A percentile compares a stretch with the other conserved stretches of the same genome.
Evolutionary conservation across 345 rosid genomes (phyloP).

Genomic region (Dovyalis caffra): DNA sequence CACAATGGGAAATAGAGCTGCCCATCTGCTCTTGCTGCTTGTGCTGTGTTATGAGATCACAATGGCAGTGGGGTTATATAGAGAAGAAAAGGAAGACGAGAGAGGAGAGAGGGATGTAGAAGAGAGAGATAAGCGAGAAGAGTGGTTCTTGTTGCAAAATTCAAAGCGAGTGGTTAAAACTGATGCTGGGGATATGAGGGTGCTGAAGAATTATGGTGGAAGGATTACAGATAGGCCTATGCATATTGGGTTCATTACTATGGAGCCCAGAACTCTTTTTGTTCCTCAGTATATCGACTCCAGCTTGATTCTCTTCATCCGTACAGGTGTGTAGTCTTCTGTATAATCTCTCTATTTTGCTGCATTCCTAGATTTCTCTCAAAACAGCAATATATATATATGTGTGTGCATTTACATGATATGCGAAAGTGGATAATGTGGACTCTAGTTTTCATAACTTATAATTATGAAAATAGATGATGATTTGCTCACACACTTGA

Average conservation of each 20-base stretch:
- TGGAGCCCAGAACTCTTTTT: conserved; percentile 80
- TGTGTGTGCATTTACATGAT: neutral
- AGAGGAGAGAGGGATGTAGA: neutral
- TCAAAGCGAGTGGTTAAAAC: conserved; percentile 58
- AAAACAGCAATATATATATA: neutral
- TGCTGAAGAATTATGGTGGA: conserved; percentile 45
- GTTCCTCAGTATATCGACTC: conserved; percentile 85
- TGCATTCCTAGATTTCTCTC: neutral
- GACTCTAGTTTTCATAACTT: no score
- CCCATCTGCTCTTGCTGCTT: conserved; percentile 31
- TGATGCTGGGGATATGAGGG: conserved; percentile 75
- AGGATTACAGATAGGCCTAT: conserved; percentile 48
- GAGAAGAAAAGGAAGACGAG: conserved; percentile 9
- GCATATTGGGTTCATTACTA: conserved; percentile 79
- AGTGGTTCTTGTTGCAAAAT: conserved; percentile 54
- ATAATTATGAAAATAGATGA: no score
- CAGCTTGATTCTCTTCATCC: conserved; percentile 64
- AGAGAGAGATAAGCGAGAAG: conserved; percentile 14
- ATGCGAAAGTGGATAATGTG: neutral
- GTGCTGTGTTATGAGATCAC: conserved; percentile 36
- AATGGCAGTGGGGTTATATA: conserved; percentile 24
- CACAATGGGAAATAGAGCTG: conserved; percentile 27
- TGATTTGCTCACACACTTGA: no score
- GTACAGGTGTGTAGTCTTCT: conserved; percentile 37
- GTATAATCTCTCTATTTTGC: neutral